Percentiles rank a stretch among this genome's conserved stretches.
These are phyloP conservation scores for Pleurotus tuber-regium DNA, from an alignment of 768 basidiomycete genomes.

Conservation along the genomic window DNA sequence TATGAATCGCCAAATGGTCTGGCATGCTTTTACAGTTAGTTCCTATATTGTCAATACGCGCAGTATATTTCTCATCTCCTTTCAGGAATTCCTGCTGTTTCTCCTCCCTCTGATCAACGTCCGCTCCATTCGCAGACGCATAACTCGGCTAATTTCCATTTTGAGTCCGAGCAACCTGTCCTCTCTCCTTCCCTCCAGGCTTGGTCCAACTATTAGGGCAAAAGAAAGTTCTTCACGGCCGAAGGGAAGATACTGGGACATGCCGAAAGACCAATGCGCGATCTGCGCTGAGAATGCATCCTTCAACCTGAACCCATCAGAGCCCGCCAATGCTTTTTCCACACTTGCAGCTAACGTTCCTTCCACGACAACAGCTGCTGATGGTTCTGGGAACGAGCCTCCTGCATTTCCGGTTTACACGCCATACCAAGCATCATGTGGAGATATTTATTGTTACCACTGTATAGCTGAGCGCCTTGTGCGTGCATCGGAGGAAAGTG, in stretches of 20 bases:
- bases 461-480: conserved; percentile 86
- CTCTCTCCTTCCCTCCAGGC: conserved; percentile 26
- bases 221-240: conserved; percentile 14
- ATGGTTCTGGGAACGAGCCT: conserved; percentile 36
- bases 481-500: conserved; percentile 64
- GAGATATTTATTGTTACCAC: conserved; percentile 90
- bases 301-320: conserved; percentile 53
- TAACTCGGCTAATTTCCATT: conserved; percentile 36
- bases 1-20: conserved; percentile 99
- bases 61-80: conserved; percentile 4
- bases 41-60: not conserved
- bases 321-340: conserved; percentile 50
- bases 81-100: conserved; percentile 93
- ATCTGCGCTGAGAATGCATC: conserved; percentile 83
- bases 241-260: conserved; percentile 64
- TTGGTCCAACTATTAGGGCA: conserved; percentile 6
- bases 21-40: conserved; percentile 96
- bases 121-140: conserved; percentile 56
- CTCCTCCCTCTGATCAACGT: conserved; percentile 81
- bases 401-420: conserved; percentile 69
- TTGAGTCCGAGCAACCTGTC: conserved; percentile 28
- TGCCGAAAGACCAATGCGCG: conserved; percentile 79
- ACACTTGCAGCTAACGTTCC: conserved; percentile 25
- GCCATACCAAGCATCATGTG: conserved; percentile 82
- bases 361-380: conserved; percentile 18